These are phyloP conservation scores for Pyricularia pennisetigena DNA, from an alignment of 2,329 filamentous ascomycete species.

Conservation along the genomic window DNA sequence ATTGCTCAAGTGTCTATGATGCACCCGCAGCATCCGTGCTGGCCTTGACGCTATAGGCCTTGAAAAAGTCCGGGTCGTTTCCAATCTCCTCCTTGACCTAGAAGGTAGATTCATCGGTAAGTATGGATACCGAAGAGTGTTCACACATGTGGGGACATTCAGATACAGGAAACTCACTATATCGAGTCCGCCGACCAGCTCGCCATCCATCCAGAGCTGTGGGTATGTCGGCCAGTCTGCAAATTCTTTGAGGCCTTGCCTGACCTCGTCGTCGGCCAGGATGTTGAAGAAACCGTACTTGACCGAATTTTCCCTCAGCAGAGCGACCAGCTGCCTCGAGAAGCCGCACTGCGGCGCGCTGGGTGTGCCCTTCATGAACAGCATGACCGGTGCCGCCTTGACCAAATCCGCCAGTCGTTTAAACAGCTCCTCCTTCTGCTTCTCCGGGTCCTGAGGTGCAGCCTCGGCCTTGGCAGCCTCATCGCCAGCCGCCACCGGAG, in stretches of 20 bases:
- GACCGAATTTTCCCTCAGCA: slow-evolving; percentile 81
- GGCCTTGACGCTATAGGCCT: slow-evolving; percentile 53
- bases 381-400: slow-evolving; percentile 93
- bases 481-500: slow-evolving; percentile 24
- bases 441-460: slow-evolving; percentile 33
- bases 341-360: slow-evolving; percentile 96
- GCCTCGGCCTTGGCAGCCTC: slow-evolving; percentile 23
- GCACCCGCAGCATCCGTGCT: slow-evolving; percentile 6
- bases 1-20: slow-evolving; percentile 2
- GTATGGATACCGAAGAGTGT: neutral
- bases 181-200: slow-evolving; percentile 86
- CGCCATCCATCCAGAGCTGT: slow-evolving; percentile 84
- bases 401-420: slow-evolving; percentile 75
- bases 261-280: slow-evolving; percentile 90
- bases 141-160: neutral
- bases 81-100: slow-evolving; percentile 91
- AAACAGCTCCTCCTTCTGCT: slow-evolving; percentile 75
- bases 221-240: slow-evolving; percentile 99
- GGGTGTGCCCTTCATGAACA: slow-evolving; percentile 99
- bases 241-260: slow-evolving; percentile 91
- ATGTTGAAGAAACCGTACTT: slow-evolving; percentile 99
- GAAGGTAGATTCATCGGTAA: neutral
- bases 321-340: slow-evolving; percentile 76
- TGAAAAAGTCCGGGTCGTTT: slow-evolving; percentile 74
- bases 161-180: slow-evolving; percentile 60